phyloP scores from a whole-genome alignment of 2,329 filamentous ascomycete species.

The Tolypocladium amazonense region DNA sequence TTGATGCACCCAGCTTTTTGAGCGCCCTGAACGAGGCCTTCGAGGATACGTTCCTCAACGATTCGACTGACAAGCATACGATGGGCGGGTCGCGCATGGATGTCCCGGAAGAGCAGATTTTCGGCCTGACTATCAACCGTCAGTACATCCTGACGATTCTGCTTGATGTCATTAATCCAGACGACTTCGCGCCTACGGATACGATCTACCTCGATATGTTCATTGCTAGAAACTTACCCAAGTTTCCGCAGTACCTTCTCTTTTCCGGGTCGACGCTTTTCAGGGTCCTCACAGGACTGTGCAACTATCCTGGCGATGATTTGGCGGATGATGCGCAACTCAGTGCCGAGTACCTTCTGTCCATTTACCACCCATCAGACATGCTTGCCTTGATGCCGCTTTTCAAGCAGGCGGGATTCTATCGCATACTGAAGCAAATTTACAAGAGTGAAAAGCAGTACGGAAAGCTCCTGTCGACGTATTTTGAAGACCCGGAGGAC shows the following conservation, averaged over 20 bases:
- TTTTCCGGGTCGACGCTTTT: slow-evolving; percentile 80
- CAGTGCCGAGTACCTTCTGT: slow-evolving; percentile 92
- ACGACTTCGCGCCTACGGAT: slow-evolving; percentile 67
- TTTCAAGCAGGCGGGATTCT: slow-evolving; percentile 74
- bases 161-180: slow-evolving; percentile 75
- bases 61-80: slow-evolving; percentile 52
- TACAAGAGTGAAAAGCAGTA: slow-evolving; percentile 75
- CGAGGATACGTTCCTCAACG: slow-evolving; percentile 87
- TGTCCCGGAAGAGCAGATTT: slow-evolving; percentile 54
- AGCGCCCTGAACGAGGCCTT: slow-evolving; percentile 96
- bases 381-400: slow-evolving; percentile 64
- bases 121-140: slow-evolving; percentile 66
- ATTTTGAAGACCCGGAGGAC: slow-evolving; percentile 76
- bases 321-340: slow-evolving; percentile 89
- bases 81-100: slow-evolving; percentile 41
- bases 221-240: slow-evolving; percentile 86
- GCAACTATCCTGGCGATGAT: slow-evolving; percentile 69
- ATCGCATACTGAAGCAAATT: slow-evolving; percentile 80
- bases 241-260: slow-evolving; percentile 91
- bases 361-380: slow-evolving; percentile 84
- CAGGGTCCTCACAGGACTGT: slow-evolving; percentile 70
- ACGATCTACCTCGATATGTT: slow-evolving; percentile 98
- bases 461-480: slow-evolving; percentile 64
- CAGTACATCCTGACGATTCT: slow-evolving; percentile 90
- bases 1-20: slow-evolving; percentile 84